Evolutionary conservation across 306 rosid genomes (phyloP), one percentile per base, ranked within the genome.

Genomic region (Hippophae gyantsensis): DNA sequence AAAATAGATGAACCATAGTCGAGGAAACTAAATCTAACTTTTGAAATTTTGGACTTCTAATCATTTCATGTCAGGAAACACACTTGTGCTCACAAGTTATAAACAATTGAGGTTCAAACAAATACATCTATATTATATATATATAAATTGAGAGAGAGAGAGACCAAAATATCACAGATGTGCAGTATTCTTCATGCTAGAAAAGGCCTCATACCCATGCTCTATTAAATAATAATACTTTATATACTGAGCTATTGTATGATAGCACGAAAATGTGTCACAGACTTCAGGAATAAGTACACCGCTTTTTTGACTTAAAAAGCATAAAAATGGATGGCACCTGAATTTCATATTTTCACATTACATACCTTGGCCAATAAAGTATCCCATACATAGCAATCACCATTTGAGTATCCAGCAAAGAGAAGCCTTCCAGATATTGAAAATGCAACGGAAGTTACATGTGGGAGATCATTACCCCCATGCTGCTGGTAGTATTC

Each of bases 361-460:
- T 43, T 60, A 62, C 66, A 66, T 84, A 90, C 96, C 98, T 76
- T 74, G 47, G 96, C 98, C 72, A 87, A 70, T 68, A 90, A 72
- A 48, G 98, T 90, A 72, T 90, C 96, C 98, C 96, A 90, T 38
- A 87, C 98, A 76, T 76, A 81, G 78, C 95, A 90, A 71, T 81
- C 82, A 0, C 87, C 85, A 61, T 90, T 90, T 57, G 84, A 68
- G 71, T 90, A 90, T 67, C 92, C 98, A 78, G 89, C 95, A 67
- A 90, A 79, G 53, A 90, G 86, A 68, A 90, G 96, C 67, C 98
- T 85, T 78, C 98, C 98, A 12, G 98, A 90, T 74, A 83, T 80
- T 63, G 98, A 90, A 82, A 90, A 87, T 55, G 95, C 87, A 71
- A 90, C 85, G 60, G 98, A 85, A 59, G 85, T 90, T 61, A 87